Evolutionary conservation across 441 rosid genomes (phyloP), one percentile per base, ranked within the genome.

Genomic region (Euphorbia schlechtendalii): DNA sequence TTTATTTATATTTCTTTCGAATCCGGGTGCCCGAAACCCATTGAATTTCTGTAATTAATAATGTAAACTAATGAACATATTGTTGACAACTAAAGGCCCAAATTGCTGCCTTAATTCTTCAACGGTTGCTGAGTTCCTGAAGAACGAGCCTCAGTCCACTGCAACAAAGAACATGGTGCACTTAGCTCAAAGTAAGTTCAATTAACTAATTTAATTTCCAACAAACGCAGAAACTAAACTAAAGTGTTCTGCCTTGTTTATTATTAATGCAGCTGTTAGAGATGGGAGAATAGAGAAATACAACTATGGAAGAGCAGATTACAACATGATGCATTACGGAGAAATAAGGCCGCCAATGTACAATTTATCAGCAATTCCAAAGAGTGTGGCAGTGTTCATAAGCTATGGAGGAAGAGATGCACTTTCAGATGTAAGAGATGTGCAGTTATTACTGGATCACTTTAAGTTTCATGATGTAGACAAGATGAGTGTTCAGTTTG

Each of bases 141-240:
- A 73, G 60, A 86, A 87, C 41, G 92, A 86, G 72, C 99, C 96
- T 64, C 99, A 94, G 59, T 76, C 99, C 20, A 83, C 96, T 59
- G 63, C 99, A 57, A 80, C 86, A 55, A 94, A 85, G 81, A 90
- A 86, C 84, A 68, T 93, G 96, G 83, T 94, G 38, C 99, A 94
- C 72, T 80, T 94, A 74, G 73, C 92, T 76, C 97, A 87, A 71
- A 83, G 97, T 93, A 83, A 71, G 90, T 76, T 9, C 17, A 38
- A 3, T 38, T 38, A 38, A 38, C 11, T 38, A 38, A 38, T 8
- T 38, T 4, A 38, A 12, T 15, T 15, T 59, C 14, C 17, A 40
- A 46, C 14, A 32, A 32, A 32, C 34, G 3, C 34, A 32, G 6
- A 32, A 32, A 32, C 6, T 32, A 32, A 32, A 32, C 34, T 32